phyloP scores from a whole-genome alignment of 192 early-diverging fungal species.

The Funneliformis mosseae region DNA sequence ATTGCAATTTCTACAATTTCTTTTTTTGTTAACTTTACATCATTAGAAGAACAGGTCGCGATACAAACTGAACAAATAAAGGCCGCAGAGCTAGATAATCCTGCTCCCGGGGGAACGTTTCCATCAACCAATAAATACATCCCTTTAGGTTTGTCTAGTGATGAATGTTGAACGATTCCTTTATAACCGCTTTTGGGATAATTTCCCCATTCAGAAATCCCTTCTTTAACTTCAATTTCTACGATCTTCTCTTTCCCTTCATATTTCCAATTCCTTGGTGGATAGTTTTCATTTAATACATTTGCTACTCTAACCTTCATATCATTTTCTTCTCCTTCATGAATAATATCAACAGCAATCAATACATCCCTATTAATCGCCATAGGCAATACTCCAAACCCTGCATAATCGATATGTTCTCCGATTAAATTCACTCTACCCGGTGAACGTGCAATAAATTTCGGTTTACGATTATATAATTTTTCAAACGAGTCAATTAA shows the following conservation, averaged over 20 bases:
- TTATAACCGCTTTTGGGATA: constrained; percentile 94
- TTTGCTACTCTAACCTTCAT: constrained; percentile 59
- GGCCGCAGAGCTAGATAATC: constrained; percentile 85
- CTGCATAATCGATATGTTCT: constrained; percentile 96
- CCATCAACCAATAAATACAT: constrained; percentile 78
- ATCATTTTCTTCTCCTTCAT: constrained; percentile 35
- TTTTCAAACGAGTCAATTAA: constrained; percentile 54
- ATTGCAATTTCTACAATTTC: constrained; percentile 77
- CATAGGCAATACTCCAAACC: constrained; percentile 94
- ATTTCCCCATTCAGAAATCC: constrained; percentile 79
- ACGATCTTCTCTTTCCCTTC: constrained; percentile 57
- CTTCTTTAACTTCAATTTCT: constrained; percentile 64
- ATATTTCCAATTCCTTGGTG: constrained; percentile 50
- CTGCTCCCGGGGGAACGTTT: constrained; percentile 79
- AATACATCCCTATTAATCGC: constrained; percentile 82
- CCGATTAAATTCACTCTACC: constrained; percentile 97
- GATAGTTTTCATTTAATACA: constrained; percentile 54
- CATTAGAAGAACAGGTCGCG: constrained; percentile 62
- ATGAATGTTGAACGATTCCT: constrained; percentile 60
- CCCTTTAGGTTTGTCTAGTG: constrained; percentile 51
- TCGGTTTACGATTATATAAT: constrained; percentile 60
- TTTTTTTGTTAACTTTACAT: constrained; percentile 46
- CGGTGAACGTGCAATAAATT: constrained; percentile 85
- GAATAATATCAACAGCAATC: constrained; percentile 53
- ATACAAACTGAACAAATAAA: constrained; percentile 80